Percentiles rank a stretch among this genome's conserved stretches.
These are phyloP conservation scores for Coemansia sp. DNA, from an alignment of 192 early-diverging fungal genomes.

Conservation along the genomic window DNA sequence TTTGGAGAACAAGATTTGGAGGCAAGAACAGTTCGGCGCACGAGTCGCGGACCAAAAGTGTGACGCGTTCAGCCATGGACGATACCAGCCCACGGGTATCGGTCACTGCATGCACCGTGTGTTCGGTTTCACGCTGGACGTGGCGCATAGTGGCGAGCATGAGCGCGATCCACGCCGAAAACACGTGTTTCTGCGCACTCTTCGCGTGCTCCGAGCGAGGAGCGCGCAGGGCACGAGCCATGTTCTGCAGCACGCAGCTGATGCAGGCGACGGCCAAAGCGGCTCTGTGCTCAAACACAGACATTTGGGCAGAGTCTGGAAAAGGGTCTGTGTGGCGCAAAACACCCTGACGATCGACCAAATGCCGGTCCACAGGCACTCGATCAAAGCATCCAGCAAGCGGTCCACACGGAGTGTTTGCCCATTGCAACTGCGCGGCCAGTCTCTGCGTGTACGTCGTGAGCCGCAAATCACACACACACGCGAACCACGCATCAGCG, in stretches of 20 bases:
- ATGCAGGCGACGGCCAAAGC: conserved; percentile 21
- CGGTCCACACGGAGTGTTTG: not conserved
- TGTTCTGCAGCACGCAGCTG: conserved; percentile 23
- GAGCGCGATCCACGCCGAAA: conserved; percentile 32
- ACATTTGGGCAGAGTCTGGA: not conserved
- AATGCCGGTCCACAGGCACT: conserved; percentile 15
- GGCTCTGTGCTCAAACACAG: conserved; percentile 15
- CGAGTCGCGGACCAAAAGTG: conserved; percentile 18
- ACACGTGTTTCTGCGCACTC: conserved; percentile 4
- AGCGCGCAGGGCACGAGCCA: conserved; percentile 5
- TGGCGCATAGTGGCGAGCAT: conserved; percentile 19
- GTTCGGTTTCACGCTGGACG: conserved; percentile 9
- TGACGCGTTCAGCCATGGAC: conserved; percentile 36
- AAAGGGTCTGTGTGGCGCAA: not conserved
- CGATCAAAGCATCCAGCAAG: conserved; percentile 21
- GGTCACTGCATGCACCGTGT: conserved; percentile 6
- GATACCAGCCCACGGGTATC: conserved; percentile 28
- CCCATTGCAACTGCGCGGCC: conserved; percentile 35
- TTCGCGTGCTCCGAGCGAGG: not conserved
- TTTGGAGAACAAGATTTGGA: conserved; percentile 12
- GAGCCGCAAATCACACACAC: conserved; percentile 31
- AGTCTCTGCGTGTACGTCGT: conserved; percentile 24
- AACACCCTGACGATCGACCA: conserved; percentile 5
- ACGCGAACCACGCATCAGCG: conserved; percentile 48
- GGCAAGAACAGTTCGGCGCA: conserved; percentile 31